These are phyloP conservation scores for Rutstroemia sp. DNA, from an alignment of 2,329 filamentous ascomycete species.

Conservation along the genomic window DNA sequence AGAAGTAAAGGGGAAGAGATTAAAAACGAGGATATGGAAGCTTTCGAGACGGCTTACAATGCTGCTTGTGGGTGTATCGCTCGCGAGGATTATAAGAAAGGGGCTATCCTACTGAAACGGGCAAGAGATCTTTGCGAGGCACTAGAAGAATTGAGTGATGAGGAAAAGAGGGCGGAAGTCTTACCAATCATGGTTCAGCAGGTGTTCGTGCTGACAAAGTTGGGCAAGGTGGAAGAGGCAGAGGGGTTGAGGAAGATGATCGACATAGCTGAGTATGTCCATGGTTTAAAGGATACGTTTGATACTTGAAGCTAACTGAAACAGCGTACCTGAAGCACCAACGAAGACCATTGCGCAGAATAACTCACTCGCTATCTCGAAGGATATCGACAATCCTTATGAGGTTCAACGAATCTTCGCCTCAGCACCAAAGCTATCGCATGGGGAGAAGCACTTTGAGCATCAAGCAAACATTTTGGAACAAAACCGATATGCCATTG, in stretches of 20 bases:
- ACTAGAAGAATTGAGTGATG: conserved; percentile 63
- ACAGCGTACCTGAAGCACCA: conserved; percentile 58
- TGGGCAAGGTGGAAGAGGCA: conserved; percentile 61
- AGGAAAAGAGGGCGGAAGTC: conserved; percentile 68
- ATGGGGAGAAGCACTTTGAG: conserved; percentile 60
- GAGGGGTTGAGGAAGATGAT: conserved; percentile 54
- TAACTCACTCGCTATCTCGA: conserved; percentile 45
- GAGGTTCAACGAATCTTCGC: conserved; percentile 55
- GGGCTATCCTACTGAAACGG: conserved; percentile 59
- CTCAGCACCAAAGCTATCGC: conserved; percentile 42
- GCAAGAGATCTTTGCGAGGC: conserved; percentile 65
- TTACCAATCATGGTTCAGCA: conserved; percentile 71
- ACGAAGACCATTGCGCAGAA: conserved; percentile 60
- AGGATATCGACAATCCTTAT: conserved; percentile 54
- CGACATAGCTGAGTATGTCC: conserved; percentile 50
- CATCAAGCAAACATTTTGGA: conserved; percentile 57
- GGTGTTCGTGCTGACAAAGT: conserved; percentile 59
- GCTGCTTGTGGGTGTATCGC: conserved; percentile 67
- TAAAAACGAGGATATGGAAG: conserved; percentile 53
- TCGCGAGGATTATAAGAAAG: conserved; percentile 57
- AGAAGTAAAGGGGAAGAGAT: conserved; percentile 26
- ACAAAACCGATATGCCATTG: conserved; percentile 57
- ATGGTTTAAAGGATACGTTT: neutral
- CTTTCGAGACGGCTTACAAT: conserved; percentile 79
- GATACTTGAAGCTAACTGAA: conserved; percentile 24